Percentiles rank a stretch among this genome's conserved stretches.
Conservation (phyloP, 2,329 filamentous ascomycete genomes). For the Chaetothyriales sp. region DNA sequence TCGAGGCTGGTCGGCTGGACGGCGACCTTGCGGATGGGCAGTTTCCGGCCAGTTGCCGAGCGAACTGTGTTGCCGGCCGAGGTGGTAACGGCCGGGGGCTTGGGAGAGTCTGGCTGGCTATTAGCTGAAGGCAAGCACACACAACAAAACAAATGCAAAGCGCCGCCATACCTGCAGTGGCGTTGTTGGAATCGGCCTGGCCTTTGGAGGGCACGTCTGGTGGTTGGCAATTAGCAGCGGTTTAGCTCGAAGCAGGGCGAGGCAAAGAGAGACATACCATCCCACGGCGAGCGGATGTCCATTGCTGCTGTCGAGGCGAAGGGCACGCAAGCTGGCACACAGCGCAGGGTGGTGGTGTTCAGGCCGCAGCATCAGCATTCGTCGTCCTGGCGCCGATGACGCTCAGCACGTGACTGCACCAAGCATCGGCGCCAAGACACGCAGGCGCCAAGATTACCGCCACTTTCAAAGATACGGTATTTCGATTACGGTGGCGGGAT, state of each 20-base stretch:
- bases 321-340: not conserved
- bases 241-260: conserved; percentile 15
- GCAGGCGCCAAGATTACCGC: not conserved
- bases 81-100: conserved; percentile 16
- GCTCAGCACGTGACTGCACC: not conserved
- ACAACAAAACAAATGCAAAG: not conserved
- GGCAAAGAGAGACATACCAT: conserved; percentile 27
- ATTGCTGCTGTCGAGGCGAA: not conserved
- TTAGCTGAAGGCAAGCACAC: conserved; percentile 7
- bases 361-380: not conserved
- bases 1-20: conserved; percentile 47
- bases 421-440: not conserved
- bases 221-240: not conserved
- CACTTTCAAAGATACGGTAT: not conserved
- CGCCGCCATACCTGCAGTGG: conserved; percentile 8
- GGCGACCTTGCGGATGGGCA: conserved; percentile 41
- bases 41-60: conserved; percentile 34
- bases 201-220: conserved; percentile 34
- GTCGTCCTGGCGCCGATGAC: not conserved
- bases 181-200: conserved; percentile 13
- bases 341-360: too few relatives aligned
- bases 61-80: conserved; percentile 29
- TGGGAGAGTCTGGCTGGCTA: conserved; percentile 9
- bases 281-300: conserved; percentile 29
- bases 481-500: not conserved